These are phyloP conservation scores for Corchorus olitorius DNA, from an alignment of 345 rosid genomes.

Conservation along the genomic window DNA sequence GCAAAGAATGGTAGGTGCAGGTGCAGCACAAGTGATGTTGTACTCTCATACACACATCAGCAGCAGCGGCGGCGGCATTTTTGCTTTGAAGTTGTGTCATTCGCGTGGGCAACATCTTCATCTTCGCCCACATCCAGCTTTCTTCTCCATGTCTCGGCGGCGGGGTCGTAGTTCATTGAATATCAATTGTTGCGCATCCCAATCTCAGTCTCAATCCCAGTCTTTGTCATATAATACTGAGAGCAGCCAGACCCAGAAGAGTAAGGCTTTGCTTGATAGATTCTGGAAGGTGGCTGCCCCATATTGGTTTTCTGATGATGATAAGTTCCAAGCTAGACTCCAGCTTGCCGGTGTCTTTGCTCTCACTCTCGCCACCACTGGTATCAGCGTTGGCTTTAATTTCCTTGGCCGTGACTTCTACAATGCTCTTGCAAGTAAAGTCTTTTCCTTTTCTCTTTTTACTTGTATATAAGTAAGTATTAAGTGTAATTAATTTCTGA, in stretches of 20 bases:
- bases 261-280: conserved; percentile 50
- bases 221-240: neutral
- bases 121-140: neutral
- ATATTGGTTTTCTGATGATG: conserved; percentile 87
- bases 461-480: too few species aligned
- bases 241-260: conserved; percentile 7
- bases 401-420: conserved; percentile 98
- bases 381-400: conserved; percentile 91
- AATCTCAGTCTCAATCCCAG: neutral
- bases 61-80: neutral
- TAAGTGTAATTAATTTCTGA: neutral
- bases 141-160: neutral
- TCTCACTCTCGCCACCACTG: conserved; percentile 86
- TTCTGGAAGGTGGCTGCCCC: conserved; percentile 95
- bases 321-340: conserved; percentile 70
- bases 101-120: too few species aligned
- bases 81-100: neutral
- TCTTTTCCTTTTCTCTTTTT: conserved; percentile 27
- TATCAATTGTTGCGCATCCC: neutral
- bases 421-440: conserved; percentile 77
- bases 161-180: neutral
- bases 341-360: conserved; percentile 87
- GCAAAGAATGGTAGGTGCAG: neutral
- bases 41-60: neutral
- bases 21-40: neutral